Evolutionary conservation across 2,329 filamentous ascomycete species (phyloP).

Genomic region (Elsinoe perseae): DNA sequence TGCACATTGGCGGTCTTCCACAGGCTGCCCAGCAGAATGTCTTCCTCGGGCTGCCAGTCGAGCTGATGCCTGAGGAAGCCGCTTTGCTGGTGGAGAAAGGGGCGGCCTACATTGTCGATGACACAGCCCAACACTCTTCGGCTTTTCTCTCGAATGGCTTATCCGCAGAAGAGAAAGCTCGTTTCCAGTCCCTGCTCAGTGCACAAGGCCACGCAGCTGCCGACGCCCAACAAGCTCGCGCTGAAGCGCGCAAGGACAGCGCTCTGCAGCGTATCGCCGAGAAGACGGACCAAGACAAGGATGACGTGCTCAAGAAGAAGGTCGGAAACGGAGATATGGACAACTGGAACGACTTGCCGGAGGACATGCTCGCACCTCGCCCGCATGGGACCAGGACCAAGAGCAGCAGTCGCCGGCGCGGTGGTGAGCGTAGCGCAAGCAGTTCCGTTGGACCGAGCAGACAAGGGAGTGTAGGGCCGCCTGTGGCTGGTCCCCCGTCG

Average conservation of each 20-base stretch:
- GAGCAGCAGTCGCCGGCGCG: constrained; percentile 1
- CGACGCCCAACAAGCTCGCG: constrained; percentile 38
- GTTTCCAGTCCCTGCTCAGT: constrained; percentile 53
- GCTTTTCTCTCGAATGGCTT: constrained; percentile 47
- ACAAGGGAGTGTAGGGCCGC: not conserved
- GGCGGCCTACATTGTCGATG: constrained; percentile 73
- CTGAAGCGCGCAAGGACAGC: constrained; percentile 44
- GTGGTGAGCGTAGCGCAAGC: constrained; percentile 13
- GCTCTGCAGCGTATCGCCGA: constrained; percentile 49
- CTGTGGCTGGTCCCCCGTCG: not conserved
- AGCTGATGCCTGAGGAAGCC: constrained; percentile 87
- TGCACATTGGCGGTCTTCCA: constrained; percentile 78
- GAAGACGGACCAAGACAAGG: constrained; percentile 32
- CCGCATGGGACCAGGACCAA: constrained; percentile 3
- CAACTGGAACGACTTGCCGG: constrained; percentile 20
- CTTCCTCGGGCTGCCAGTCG: constrained; percentile 79
- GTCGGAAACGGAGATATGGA: constrained; percentile 43
- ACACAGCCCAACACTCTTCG: constrained; percentile 60
- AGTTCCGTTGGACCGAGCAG: constrained; percentile 9
- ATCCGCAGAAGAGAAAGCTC: constrained; percentile 49
- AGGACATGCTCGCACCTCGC: constrained; percentile 19
- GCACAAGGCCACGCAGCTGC: constrained; percentile 48
- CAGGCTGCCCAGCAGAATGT: constrained; percentile 93
- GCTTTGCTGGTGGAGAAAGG: constrained; percentile 68
- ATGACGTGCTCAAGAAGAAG: constrained; percentile 33